These are phyloP conservation scores for Laguncularia racemosa DNA, from an alignment of 345 rosid species.

Conservation along the genomic window DNA sequence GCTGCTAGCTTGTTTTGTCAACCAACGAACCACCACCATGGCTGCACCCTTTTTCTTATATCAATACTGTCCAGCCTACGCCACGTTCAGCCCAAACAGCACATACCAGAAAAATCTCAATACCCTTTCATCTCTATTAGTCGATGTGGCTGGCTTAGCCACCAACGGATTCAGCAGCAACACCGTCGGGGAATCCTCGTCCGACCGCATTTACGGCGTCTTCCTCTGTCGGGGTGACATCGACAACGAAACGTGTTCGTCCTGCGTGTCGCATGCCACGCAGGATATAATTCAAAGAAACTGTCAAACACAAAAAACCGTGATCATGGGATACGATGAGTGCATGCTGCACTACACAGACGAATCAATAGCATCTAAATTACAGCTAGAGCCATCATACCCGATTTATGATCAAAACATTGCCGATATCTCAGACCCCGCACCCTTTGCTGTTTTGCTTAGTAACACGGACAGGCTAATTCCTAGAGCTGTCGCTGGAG, in stretches of 20 bases:
- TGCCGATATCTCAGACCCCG: not conserved
- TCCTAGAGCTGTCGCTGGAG: not conserved
- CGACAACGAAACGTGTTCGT: not conserved
- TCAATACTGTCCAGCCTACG: not conserved
- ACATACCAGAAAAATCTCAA: conserved; percentile 15
- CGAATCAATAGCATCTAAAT: not conserved
- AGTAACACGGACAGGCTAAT: not conserved
- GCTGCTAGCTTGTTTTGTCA: too few species aligned
- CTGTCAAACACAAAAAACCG: conserved; percentile 10
- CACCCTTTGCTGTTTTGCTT: not conserved
- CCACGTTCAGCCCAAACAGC: conserved; percentile 2
- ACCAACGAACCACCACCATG: too few species aligned
- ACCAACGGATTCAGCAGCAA: conserved; percentile 2
- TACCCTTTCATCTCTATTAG: conserved; percentile 8
- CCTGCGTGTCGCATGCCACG: conserved; percentile 9
- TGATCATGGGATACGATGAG: conserved; percentile 18
- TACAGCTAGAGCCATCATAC: rapidly evolving
- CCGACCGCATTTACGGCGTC: conserved; percentile 5
- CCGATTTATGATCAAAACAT: not conserved
- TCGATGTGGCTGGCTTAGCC: not conserved
- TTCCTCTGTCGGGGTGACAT: conserved; percentile 18
- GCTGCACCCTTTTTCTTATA: too few species aligned
- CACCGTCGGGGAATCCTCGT: conserved; percentile 3
- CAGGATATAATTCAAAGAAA: conserved; percentile 4
- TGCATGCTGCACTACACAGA: conserved; percentile 25